phyloP scores from a whole-genome alignment of 139 green algal genomes.

The Dunaliella primolecta region DNA sequence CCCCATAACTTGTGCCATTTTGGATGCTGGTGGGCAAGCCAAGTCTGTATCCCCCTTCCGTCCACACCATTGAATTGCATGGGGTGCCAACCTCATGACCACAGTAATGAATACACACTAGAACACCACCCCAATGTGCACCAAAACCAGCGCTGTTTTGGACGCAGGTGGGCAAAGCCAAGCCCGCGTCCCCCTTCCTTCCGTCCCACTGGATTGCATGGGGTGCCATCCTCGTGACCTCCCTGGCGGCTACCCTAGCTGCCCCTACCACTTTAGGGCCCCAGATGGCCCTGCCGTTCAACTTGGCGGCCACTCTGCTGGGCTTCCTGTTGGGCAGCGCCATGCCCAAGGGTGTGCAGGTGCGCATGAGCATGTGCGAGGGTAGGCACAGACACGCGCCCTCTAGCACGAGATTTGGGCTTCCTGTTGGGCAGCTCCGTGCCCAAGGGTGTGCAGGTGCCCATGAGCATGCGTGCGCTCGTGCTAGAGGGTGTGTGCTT shows the following conservation, averaged over 20 bases:
- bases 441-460: slow-evolving; percentile 25
- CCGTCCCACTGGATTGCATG: slow-evolving; percentile 52
- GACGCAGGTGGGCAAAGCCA: slow-evolving; percentile 28
- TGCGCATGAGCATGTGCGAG: neutral
- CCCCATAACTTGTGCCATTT: too few relatives aligned
- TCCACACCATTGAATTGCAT: too few relatives aligned
- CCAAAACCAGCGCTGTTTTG: too few relatives aligned
- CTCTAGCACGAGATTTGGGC: slow-evolving; percentile 31
- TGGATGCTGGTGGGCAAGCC: too few relatives aligned
- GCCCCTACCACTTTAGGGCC: neutral
- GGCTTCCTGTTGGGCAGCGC: slow-evolving; percentile 62
- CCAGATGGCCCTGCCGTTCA: slow-evolving; percentile 47
- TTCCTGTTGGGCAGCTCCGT: slow-evolving; percentile 59
- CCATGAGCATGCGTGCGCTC: neutral
- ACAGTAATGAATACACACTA: too few relatives aligned
- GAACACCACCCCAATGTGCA: too few relatives aligned
- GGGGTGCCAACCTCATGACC: too few relatives aligned
- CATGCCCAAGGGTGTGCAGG: slow-evolving; percentile 44
- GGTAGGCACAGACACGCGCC: neutral
- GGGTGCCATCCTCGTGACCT: slow-evolving; percentile 31
- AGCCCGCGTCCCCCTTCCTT: slow-evolving; percentile 51
- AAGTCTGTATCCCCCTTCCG: too few relatives aligned
- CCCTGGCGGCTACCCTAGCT: slow-evolving; percentile 28
- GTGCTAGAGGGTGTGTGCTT: neutral
- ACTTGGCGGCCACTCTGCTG: slow-evolving; percentile 54